Conservation (phyloP, 345 rosid genomes). For the Citrus trifoliata region DNA sequence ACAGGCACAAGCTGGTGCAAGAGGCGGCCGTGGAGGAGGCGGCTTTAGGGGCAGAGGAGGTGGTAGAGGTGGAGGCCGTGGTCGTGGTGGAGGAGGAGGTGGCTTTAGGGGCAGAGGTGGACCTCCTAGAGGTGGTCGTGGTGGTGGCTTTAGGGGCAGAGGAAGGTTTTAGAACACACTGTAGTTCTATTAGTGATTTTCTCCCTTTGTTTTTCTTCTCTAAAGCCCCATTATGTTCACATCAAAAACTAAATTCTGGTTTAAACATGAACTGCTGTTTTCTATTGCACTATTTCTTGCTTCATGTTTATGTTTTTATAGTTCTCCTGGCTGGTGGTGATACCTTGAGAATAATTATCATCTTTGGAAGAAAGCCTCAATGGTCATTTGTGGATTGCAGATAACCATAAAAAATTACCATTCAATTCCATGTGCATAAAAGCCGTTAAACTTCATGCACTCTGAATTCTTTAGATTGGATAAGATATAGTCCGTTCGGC, state of each 20-base stretch:
- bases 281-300: neutral
- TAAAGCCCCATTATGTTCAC: neutral
- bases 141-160: constrained; percentile 74
- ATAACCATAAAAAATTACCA: neutral
- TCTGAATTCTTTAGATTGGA: neutral
- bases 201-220: constrained; percentile 11
- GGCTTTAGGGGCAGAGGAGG: constrained; percentile 35
- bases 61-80: constrained; percentile 41
- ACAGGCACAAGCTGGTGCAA: constrained; percentile 23
- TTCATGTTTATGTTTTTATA: neutral
- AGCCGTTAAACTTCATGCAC: neutral
- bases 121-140: constrained; percentile 52
- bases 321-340: neutral
- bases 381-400: neutral
- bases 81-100: constrained; percentile 63
- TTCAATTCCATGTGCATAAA: neutral
- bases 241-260: constrained; percentile 10
- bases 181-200: constrained; percentile 19
- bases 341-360: too few relatives aligned
- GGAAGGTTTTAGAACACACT: constrained; percentile 42
- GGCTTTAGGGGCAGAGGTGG: constrained; percentile 67
- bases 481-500: neutral
- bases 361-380: neutral
- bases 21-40: constrained; percentile 51
- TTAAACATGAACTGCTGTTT: constrained; percentile 3